Evolutionary conservation across 2,329 filamentous ascomycete genomes (phyloP).

Genomic region (Alternaria postmessia): DNA sequence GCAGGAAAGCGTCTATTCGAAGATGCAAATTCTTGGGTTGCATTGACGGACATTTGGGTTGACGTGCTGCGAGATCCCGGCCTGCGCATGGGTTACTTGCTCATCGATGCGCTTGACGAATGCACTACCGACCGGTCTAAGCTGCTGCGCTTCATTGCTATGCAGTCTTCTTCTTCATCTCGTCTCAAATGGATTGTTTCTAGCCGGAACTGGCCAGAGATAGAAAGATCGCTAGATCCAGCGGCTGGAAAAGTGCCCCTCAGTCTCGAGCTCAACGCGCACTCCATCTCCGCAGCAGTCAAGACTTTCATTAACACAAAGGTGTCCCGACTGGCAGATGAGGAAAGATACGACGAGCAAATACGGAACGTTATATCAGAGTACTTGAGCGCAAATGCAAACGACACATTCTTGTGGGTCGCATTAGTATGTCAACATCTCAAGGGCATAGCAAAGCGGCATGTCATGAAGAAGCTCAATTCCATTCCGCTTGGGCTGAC

Average conservation of each 20-base stretch:
- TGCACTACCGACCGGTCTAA: accelerated
- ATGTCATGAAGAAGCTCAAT: background rate
- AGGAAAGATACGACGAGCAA: background rate
- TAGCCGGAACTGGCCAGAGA: too few relatives aligned
- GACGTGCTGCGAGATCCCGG: accelerated
- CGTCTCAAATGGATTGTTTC: too few relatives aligned
- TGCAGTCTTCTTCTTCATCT: too few relatives aligned
- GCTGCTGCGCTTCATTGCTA: too few relatives aligned
- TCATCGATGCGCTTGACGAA: too few relatives aligned
- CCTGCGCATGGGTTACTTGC: too few relatives aligned
- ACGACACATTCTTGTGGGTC: background rate
- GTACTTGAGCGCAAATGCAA: background rate
- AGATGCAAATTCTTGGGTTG: too few relatives aligned
- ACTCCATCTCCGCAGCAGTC: accelerated
- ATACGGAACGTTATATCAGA: accelerated
- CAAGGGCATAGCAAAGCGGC: background rate
- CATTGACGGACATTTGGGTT: accelerated
- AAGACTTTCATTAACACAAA: accelerated
- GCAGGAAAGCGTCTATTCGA: too few relatives aligned
- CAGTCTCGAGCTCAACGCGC: background rate
- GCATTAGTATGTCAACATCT: background rate
- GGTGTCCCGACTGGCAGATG: background rate
- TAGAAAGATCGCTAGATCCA: accelerated
- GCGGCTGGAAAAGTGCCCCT: accelerated
- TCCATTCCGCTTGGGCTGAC: accelerated